Conservation (phyloP, 2,329 filamentous ascomycete species). For the Phialocephala subalpina region DNA sequence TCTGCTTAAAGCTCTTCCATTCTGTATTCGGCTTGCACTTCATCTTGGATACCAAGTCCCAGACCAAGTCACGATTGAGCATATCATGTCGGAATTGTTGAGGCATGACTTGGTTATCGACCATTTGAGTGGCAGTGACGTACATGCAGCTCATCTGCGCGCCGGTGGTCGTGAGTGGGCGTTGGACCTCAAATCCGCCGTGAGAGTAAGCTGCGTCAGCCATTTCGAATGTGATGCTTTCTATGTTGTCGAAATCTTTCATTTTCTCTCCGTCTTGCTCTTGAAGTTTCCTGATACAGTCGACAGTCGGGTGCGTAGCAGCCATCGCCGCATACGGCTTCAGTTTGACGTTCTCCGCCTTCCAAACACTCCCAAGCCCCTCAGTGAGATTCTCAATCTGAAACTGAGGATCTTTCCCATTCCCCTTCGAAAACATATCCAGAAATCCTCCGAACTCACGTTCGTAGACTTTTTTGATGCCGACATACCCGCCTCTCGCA, state of each 20-base stretch:
- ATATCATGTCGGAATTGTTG: slow-evolving; percentile 44
- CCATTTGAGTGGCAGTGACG: slow-evolving; percentile 47
- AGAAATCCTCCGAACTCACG: slow-evolving; percentile 52
- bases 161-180: slow-evolving; percentile 47
- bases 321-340: slow-evolving; percentile 50
- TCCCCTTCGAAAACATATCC: slow-evolving; percentile 46
- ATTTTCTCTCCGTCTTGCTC: slow-evolving; percentile 39
- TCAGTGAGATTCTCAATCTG: slow-evolving; percentile 41
- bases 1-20: slow-evolving; percentile 25
- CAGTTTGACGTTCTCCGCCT: slow-evolving; percentile 45
- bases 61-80: slow-evolving; percentile 47
- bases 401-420: slow-evolving; percentile 41
- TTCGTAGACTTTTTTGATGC: slow-evolving; percentile 52
- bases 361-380: slow-evolving; percentile 48
- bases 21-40: slow-evolving; percentile 34
- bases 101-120: slow-evolving; percentile 47
- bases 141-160: slow-evolving; percentile 51
- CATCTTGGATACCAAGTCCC: slow-evolving; percentile 45
- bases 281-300: slow-evolving; percentile 46
- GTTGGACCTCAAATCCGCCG: slow-evolving; percentile 46
- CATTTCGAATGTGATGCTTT: slow-evolving; percentile 43
- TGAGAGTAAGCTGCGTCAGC: slow-evolving; percentile 45
- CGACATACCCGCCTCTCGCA: slow-evolving; percentile 48
- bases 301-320: slow-evolving; percentile 47
- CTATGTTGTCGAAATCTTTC: slow-evolving; percentile 40